phyloP scores from a whole-genome alignment of 257 asterid species.

The Salvia splendens region DNA sequence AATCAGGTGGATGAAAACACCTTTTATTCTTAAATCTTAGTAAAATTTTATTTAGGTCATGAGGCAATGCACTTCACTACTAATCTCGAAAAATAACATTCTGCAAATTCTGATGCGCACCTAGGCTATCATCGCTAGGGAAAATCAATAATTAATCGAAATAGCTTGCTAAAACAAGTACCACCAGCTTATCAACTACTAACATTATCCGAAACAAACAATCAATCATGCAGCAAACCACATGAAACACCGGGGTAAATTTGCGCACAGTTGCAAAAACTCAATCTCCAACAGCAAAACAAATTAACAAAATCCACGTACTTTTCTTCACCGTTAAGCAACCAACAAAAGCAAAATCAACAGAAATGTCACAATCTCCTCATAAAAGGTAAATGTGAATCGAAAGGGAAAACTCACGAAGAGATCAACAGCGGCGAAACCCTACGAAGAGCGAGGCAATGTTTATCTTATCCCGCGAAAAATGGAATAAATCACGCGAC shows the following conservation, averaged over 20 bases:
- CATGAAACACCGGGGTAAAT: not conserved
- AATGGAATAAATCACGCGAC: conserved; percentile 25
- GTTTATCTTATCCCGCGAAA: conserved; percentile 21
- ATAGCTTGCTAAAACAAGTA: conserved; percentile 16
- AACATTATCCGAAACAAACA: conserved; percentile 19
- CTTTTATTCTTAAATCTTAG: not conserved
- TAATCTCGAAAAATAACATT: conserved; percentile 1
- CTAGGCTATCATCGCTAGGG: conserved; percentile 1
- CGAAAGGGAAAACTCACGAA: conserved; percentile 26
- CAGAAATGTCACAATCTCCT: not conserved
- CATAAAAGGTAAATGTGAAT: not conserved
- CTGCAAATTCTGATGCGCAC: conserved; percentile 7
- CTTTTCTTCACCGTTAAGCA: conserved; percentile 32
- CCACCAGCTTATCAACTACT: conserved; percentile 16
- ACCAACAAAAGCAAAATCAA: not conserved
- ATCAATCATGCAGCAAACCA: conserved; percentile 6
- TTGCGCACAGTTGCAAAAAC: not conserved
- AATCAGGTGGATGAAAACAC: conserved; percentile 5
- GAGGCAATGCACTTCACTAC: not conserved
- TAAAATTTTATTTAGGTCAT: not conserved
- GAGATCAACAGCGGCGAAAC: conserved; percentile 30
- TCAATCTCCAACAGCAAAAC: not conserved
- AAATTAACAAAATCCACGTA: conserved; percentile 13
- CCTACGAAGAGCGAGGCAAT: conserved; percentile 26
- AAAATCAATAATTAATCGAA: conserved; percentile 3